phyloP scores from a whole-genome alignment of 805 yeast species.

The Metschnikowia peoriensis region DNA sequence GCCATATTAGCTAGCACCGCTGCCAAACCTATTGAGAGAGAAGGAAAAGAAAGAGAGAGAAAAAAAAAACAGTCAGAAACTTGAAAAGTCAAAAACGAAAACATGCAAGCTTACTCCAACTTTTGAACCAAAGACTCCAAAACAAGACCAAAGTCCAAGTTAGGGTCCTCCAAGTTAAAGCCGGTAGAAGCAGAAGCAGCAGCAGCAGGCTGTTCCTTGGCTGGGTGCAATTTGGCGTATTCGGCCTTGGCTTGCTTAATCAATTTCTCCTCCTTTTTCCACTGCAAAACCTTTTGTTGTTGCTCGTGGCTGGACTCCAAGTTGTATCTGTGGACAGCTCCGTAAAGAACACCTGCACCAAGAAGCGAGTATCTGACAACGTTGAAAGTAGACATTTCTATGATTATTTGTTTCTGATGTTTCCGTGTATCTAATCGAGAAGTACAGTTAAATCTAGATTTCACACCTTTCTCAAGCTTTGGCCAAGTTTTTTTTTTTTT shows the following conservation, averaged over 20 bases:
- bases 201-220: conserved; percentile 35
- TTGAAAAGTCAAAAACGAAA: no score
- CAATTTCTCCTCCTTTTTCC: conserved; percentile 65
- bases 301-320: conserved; percentile 60
- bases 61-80: no score
- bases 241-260: conserved; percentile 88
- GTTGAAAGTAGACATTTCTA: conserved; percentile 45
- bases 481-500: conserved; percentile 8
- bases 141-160: conserved; percentile 77
- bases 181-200: conserved; percentile 34
- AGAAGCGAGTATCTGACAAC: conserved; percentile 92
- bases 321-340: conserved; percentile 77
- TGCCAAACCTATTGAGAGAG: not conserved
- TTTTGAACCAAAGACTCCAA: conserved; percentile 65
- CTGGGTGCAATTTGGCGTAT: conserved; percentile 55
- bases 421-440: not conserved
- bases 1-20: not conserved
- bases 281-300: conserved; percentile 57
- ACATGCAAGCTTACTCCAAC: conserved; percentile 27
- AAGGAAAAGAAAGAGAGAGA: no score
- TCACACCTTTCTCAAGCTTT: not conserved
- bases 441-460: not conserved
- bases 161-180: conserved; percentile 81
- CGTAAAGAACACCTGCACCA: conserved; percentile 85
- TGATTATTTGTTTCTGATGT: not conserved